phyloP scores from a whole-genome alignment of 805 yeast species.

The Starmera pachycereana region DNA sequence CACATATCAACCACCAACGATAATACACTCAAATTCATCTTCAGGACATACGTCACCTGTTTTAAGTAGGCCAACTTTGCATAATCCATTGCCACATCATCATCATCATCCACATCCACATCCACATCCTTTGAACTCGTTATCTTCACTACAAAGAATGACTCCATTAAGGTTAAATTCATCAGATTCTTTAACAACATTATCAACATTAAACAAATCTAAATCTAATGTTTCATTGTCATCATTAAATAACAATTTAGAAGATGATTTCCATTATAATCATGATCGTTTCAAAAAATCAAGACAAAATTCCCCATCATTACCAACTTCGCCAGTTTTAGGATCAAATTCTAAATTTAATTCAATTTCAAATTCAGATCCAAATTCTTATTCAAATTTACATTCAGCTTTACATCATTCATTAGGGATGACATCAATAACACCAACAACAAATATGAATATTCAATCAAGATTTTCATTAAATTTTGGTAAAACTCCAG shows the following conservation, averaged over 20 bases:
- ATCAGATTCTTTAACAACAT: background rate
- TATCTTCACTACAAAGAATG: conserved; percentile 51
- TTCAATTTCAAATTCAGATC: conserved; percentile 9
- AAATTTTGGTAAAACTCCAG: conserved; percentile 19
- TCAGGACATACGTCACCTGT: too few relatives aligned
- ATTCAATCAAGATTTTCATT: conserved; percentile 5
- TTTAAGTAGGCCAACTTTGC: background rate
- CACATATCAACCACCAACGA: too few relatives aligned
- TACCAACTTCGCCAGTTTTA: conserved; percentile 13
- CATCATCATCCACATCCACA: conserved; percentile 7
- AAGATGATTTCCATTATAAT: conserved; percentile 27
- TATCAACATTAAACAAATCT: conserved; percentile 9
- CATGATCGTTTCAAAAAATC: conserved; percentile 25
- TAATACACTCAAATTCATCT: too few relatives aligned
- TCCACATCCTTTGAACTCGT: conserved; percentile 25
- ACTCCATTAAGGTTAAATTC: conserved; percentile 35
- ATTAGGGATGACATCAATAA: conserved; percentile 9
- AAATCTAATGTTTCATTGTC: conserved; percentile 18
- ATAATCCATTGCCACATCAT: background rate
- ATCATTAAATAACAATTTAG: conserved; percentile 26
- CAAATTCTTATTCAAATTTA: conserved; percentile 16
- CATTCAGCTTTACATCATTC: conserved; percentile 14
- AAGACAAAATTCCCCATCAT: conserved; percentile 26
- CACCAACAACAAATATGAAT: background rate
- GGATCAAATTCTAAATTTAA: conserved; percentile 6